Percentiles rank a stretch among this genome's conserved stretches.
Conservation (phyloP, 139 green algal species). For the Micractinium sp. region DNA sequence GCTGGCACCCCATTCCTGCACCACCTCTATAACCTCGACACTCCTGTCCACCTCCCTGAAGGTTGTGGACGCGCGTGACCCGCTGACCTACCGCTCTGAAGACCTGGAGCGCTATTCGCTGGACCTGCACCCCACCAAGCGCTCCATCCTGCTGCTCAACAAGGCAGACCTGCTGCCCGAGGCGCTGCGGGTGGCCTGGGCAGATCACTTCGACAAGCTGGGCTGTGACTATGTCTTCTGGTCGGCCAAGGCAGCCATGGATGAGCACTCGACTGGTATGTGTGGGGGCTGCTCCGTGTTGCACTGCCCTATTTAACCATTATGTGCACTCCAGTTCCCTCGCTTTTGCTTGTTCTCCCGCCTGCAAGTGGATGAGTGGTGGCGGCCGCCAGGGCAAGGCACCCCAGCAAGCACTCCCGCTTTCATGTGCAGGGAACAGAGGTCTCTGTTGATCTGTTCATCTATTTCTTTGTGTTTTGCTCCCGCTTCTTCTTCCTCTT, state of each 20-base stretch:
- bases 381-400: too few relatives aligned
- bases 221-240: constrained; percentile 84
- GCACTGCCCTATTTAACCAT: too few relatives aligned
- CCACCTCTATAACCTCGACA: too few relatives aligned
- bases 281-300: neutral
- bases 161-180: constrained; percentile 95
- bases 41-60: constrained; percentile 43
- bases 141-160: constrained; percentile 93
- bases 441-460: too few relatives aligned
- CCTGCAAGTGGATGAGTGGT: too few relatives aligned
- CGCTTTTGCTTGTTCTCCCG: too few relatives aligned
- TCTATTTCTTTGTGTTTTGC: too few relatives aligned
- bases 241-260: constrained; percentile 71
- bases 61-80: constrained; percentile 95
- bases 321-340: too few relatives aligned
- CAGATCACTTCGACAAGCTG: constrained; percentile 82
- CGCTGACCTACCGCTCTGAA: constrained; percentile 89
- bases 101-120: constrained; percentile 84
- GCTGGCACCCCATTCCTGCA: too few relatives aligned
- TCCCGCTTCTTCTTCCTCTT: too few relatives aligned
- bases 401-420: too few relatives aligned
- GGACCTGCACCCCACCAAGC: constrained; percentile 76
- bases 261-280: constrained; percentile 38
- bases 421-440: too few relatives aligned
- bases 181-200: constrained; percentile 76